Evolutionary conservation across 2,329 filamentous ascomycete genomes (phyloP), one percentile per base, ranked within the genome.

Genomic region (Colletotrichum sp.): DNA sequence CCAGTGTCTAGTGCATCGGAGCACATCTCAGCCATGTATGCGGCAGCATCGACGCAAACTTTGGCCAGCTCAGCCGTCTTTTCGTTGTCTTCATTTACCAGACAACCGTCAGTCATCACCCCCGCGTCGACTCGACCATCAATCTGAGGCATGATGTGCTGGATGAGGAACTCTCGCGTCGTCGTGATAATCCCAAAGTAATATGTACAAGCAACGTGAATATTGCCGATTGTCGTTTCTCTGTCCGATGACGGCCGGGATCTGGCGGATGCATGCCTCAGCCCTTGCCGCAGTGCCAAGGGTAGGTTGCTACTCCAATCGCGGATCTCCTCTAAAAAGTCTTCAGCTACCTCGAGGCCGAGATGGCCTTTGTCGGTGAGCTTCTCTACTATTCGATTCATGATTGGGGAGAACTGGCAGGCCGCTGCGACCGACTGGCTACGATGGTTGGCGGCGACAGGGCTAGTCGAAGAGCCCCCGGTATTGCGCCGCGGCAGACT

Each of bases 151-250:
- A 87, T 87, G 2, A 91, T 80, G 5, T 86, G 84, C 15, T 86
- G 88, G 28, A 91, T 89, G 10, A 92, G 80, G 32, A 92, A 88
- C 0, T 90, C 90, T 2, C 90, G 84, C 0, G 90, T 91, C 4
- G 89, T 88, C 1, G 92, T 80, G 25, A 90, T 91, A 1, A 92
- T 88, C 0, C 89, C 88, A 70, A 91, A 90, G 77, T 92, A 91
- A 77, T 92, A 92, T 0, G 88, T 82, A 72, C 90, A 91, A 1
- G 89, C 88, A 8, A 92, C 86, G 70, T 91, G 89, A 2, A 91
- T 84, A 28, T 86, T 90, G 1, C 87, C 87, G 30, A 90, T 85
- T 3, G 86, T 84, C 1, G 83, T 84, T 22, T 85, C 82, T 9
- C 68, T 56, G 16, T 73, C 30, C 5, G 62, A 27, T 10, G 56